Percentiles rank a stretch among this genome's conserved stretches.
These are phyloP conservation scores for Chenopodium quinoa DNA, from an alignment of 148 eudicot genomes.

Conservation along the genomic window DNA sequence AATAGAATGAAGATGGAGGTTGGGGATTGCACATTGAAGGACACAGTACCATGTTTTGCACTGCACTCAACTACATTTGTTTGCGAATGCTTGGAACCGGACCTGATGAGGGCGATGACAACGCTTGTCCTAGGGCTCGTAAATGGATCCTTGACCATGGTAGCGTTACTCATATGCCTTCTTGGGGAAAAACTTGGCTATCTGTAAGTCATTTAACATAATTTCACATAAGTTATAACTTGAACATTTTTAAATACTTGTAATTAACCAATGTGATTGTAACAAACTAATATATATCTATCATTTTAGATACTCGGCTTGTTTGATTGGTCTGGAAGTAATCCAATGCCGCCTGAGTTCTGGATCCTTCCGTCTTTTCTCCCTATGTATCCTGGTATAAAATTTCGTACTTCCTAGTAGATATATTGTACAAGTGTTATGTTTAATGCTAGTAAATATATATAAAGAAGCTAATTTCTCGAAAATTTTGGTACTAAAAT, in stretches of 20 bases:
- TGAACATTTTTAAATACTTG: neutral
- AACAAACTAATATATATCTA: neutral
- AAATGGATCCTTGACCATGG: constrained; percentile 56
- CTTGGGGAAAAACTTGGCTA: constrained; percentile 57
- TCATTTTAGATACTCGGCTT: constrained; percentile 30
- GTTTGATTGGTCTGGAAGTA: constrained; percentile 42
- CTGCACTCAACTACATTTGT: constrained; percentile 41
- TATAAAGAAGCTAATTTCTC: too few relatives aligned
- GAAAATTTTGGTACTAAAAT: neutral
- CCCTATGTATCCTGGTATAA: constrained; percentile 39
- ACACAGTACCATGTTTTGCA: constrained; percentile 43
- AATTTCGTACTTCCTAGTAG: too few relatives aligned
- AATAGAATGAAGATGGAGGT: constrained; percentile 51
- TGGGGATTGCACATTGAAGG: constrained; percentile 54
- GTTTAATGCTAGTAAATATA: too few relatives aligned
- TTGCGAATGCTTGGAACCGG: constrained; percentile 46
- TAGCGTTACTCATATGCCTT: constrained; percentile 39
- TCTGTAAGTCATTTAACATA: constrained; percentile 26
- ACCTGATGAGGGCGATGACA: constrained; percentile 31
- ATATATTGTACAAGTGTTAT: too few relatives aligned
- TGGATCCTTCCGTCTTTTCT: constrained; percentile 34
- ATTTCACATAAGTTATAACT: neutral
- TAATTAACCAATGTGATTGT: neutral
- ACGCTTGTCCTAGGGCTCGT: constrained; percentile 33
- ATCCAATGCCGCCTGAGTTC: constrained; percentile 46